Evolutionary conservation across 2,329 filamentous ascomycete species (phyloP).

Genomic region (Triangularia setosa): DNA sequence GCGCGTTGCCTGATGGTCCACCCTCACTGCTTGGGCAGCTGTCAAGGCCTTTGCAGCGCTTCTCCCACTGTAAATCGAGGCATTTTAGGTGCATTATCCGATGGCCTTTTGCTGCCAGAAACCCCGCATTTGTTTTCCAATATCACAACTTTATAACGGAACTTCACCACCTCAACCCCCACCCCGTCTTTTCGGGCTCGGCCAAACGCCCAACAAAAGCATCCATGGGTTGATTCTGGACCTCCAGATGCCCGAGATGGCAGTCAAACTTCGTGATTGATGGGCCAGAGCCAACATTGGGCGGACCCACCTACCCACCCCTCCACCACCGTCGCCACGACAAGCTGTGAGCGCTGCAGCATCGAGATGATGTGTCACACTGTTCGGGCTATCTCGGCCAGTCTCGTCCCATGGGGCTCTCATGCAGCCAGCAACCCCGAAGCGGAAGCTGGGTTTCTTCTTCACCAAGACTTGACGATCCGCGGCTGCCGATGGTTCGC

Average conservation of each 20-base stretch:
- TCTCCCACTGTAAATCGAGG: not conserved
- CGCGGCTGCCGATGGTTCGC: not conserved
- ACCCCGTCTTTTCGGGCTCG: not conserved
- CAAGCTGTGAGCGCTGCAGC: slow-evolving; percentile 1
- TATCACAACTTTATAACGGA: not conserved
- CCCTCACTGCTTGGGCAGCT: not conserved
- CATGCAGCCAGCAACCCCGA: slow-evolving; percentile 3
- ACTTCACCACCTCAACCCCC: not conserved
- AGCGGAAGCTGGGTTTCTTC: not conserved
- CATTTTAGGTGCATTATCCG: slow-evolving; percentile 27
- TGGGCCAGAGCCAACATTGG: not conserved
- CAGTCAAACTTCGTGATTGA: not conserved
- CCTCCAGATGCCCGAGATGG: not conserved
- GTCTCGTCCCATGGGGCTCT: slow-evolving; percentile 5
- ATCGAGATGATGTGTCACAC: slow-evolving; percentile 15
- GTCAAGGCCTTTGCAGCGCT: not conserved
- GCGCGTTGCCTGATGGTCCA: not conserved
- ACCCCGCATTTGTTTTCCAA: not conserved
- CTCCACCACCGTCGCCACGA: not conserved
- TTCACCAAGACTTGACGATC: not conserved
- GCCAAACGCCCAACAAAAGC: not conserved
- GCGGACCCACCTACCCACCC: not conserved
- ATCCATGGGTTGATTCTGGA: too few relatives aligned
- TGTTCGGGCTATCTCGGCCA: not conserved
- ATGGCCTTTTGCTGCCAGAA: slow-evolving; percentile 11